A percentile compares a stretch with the other conserved stretches of the same genome.
Conservation (phyloP, 805 yeast genomes). For the Kodamaea neixiangensis region DNA sequence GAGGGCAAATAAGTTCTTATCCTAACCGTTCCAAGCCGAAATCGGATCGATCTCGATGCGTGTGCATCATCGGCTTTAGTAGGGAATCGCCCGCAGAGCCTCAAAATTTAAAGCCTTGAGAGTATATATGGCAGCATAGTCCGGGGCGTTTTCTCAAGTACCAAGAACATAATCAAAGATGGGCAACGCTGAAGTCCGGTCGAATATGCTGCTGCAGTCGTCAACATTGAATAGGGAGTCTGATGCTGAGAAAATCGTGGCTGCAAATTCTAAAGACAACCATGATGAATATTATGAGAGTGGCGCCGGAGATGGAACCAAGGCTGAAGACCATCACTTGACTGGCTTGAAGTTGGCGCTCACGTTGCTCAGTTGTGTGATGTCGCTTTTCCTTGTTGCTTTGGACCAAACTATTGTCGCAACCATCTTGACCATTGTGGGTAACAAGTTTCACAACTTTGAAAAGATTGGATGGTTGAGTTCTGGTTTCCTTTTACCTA, state of each 20-base stretch:
- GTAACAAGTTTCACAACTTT: slow-evolving; percentile 35
- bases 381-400: slow-evolving; percentile 36
- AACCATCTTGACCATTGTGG: slow-evolving; percentile 35
- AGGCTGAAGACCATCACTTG: slow-evolving; percentile 38
- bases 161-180: too few species aligned
- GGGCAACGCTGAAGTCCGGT: too few species aligned
- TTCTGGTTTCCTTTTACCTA: slow-evolving; percentile 37
- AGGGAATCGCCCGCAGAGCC: too few species aligned
- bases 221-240: too few species aligned
- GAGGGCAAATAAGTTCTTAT: too few species aligned
- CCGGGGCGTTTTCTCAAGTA: too few species aligned
- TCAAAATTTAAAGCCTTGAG: too few species aligned
- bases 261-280: slow-evolving; percentile 20
- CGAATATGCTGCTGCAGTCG: not conserved
- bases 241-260: too few species aligned
- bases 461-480: slow-evolving; percentile 39
- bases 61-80: too few species aligned
- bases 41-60: too few species aligned
- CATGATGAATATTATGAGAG: slow-evolving; percentile 28
- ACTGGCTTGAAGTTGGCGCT: slow-evolving; percentile 26
- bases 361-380: slow-evolving; percentile 29
- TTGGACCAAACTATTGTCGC: slow-evolving; percentile 43
- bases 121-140: too few species aligned
- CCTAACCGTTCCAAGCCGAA: too few species aligned
- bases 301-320: slow-evolving; percentile 47